Conservation (phyloP, 768 basidiomycete genomes). For the Suillus subalutaceus region DNA sequence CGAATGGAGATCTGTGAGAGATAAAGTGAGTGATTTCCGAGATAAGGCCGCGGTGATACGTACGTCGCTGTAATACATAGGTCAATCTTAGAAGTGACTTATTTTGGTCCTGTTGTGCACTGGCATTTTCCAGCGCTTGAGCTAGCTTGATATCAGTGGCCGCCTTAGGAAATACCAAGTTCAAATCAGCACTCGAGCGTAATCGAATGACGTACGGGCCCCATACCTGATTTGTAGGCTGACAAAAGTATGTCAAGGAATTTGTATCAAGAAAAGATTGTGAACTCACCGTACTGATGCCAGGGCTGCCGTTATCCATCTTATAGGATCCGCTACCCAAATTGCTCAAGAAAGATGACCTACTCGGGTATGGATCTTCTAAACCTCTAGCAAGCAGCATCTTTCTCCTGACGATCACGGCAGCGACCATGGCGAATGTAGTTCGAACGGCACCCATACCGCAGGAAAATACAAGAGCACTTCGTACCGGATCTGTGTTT, state of each 20-base stretch:
- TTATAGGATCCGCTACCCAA: conserved; percentile 16
- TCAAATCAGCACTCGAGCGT: conserved; percentile 16
- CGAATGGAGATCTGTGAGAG: conserved; percentile 61
- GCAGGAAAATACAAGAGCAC: conserved; percentile 91
- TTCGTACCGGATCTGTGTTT: conserved; percentile 74
- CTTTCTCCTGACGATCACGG: conserved; percentile 81
- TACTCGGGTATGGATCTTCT: conserved; percentile 75
- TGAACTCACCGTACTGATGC: conserved; percentile 51
- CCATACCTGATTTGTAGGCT: conserved; percentile 35
- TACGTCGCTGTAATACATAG: conserved; percentile 80
- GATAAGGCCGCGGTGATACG: conserved; percentile 16
- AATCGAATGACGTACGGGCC: neutral
- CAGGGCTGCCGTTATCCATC: conserved; percentile 35
- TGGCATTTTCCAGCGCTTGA: conserved; percentile 73
- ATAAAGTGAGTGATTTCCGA: conserved; percentile 3
- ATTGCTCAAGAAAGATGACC: conserved; percentile 24
- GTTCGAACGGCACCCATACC: conserved; percentile 97
- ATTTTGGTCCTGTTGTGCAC: conserved; percentile 77
- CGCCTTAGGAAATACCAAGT: conserved; percentile 29
- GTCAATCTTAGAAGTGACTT: conserved; percentile 78
- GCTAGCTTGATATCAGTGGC: conserved; percentile 61
- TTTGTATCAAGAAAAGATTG: neutral
- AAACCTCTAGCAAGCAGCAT: conserved; percentile 65
- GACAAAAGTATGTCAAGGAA: conserved; percentile 12
- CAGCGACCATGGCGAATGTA: conserved; percentile 97